Conservation (phyloP, 495 filamentous ascomycete genomes). For the Polyplosphaeria fusca region DNA sequence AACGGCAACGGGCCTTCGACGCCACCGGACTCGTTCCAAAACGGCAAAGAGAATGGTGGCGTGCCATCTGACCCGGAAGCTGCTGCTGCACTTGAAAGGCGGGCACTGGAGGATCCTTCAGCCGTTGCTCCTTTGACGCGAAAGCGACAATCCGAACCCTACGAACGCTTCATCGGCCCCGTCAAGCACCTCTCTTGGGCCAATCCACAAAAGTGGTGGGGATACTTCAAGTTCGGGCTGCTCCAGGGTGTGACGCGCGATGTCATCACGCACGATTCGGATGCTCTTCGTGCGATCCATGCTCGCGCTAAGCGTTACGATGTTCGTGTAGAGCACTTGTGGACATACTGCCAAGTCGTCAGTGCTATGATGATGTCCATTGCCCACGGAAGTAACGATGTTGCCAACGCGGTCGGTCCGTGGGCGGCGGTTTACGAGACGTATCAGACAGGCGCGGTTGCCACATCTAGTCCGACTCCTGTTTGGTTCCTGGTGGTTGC, state of each 20-base stretch:
- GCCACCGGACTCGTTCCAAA: background rate
- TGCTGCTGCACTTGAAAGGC: background rate
- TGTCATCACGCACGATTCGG: slow-evolving; percentile 49
- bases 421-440: slow-evolving; percentile 33
- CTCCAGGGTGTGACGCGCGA: slow-evolving; percentile 52
- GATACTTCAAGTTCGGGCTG: slow-evolving; percentile 21
- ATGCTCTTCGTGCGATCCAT: slow-evolving; percentile 39
- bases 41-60: background rate
- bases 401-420: slow-evolving; percentile 26
- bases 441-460: slow-evolving; percentile 42
- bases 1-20: background rate
- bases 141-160: slow-evolving; percentile 2
- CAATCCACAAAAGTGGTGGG: slow-evolving; percentile 11
- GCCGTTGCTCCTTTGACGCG: background rate
- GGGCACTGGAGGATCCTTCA: background rate
- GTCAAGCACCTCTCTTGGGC: slow-evolving; percentile 7
- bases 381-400: slow-evolving; percentile 37
- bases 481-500: slow-evolving; percentile 65
- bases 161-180: slow-evolving; percentile 17
- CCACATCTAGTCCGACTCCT: slow-evolving; percentile 54
- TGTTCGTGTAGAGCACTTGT: slow-evolving; percentile 36
- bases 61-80: slow-evolving; percentile 6
- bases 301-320: slow-evolving; percentile 23
- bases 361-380: slow-evolving; percentile 55
- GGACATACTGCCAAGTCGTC: slow-evolving; percentile 45